Percentiles rank a stretch among this genome's conserved stretches.
These are phyloP conservation scores for Claviceps capensis DNA, from an alignment of 2,329 filamentous ascomycete genomes.

Conservation along the genomic window DNA sequence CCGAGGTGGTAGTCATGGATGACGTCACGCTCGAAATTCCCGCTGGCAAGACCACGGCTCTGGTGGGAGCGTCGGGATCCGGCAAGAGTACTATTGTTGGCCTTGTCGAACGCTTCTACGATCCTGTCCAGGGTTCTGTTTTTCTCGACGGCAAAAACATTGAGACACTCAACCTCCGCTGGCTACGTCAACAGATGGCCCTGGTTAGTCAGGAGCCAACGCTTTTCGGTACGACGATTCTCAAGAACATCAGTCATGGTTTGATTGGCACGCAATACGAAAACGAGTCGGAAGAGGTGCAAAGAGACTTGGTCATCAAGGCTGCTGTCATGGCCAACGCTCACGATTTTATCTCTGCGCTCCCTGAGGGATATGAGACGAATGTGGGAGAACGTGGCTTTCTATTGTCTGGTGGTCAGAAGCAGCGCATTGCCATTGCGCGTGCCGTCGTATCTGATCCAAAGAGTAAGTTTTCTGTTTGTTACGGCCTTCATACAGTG, in stretches of 20 bases:
- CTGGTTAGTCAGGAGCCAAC: constrained; percentile 89
- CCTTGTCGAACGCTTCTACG: constrained; percentile 86
- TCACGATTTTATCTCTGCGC: constrained; percentile 71
- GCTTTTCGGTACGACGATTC: constrained; percentile 81
- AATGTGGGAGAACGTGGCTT: constrained; percentile 94
- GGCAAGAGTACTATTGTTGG: constrained; percentile 94
- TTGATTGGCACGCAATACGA: constrained; percentile 75
- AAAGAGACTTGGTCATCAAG: constrained; percentile 57
- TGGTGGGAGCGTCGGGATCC: constrained; percentile 87
- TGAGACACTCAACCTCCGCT: constrained; percentile 67
- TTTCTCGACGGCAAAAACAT: constrained; percentile 75
- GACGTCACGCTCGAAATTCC: constrained; percentile 68
- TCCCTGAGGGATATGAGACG: constrained; percentile 85
- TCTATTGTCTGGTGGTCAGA: constrained; percentile 84
- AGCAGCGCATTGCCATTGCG: constrained; percentile 92
- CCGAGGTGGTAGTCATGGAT: constrained; percentile 80
- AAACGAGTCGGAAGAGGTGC: constrained; percentile 48
- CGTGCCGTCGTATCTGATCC: constrained; percentile 82
- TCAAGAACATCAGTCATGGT: constrained; percentile 78
- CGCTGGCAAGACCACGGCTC: constrained; percentile 79
- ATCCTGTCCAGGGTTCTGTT: constrained; percentile 68
- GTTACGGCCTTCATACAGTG: neutral
- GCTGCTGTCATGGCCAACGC: constrained; percentile 88
- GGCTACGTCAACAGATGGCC: constrained; percentile 84
- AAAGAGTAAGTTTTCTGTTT: constrained; percentile 38